Base-by-base conservation (phyloP, 345 rosid genomes). In the Zanthoxylum bungeanum region DNA sequence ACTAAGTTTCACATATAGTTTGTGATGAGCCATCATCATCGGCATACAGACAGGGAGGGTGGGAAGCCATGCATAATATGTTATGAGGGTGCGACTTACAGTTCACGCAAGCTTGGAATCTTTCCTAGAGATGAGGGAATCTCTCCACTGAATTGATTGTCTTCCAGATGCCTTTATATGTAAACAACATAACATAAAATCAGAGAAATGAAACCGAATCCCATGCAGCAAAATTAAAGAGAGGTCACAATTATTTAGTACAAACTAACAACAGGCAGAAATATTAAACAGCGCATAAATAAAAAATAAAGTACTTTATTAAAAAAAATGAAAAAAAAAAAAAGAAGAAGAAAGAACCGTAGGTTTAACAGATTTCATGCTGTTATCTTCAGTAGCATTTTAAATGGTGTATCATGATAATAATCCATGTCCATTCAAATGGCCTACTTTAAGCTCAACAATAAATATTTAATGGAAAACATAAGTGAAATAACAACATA, bases 111-210 rank as follows among this genome's bases (percentile, higher is more conserved):
- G 71, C 74, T 61, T 31, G 33, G 73, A 57, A 92, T 67, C 76
- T 66, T 82, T 77, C 90, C 88, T 17, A 92, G 78, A 33, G 89
- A 85, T 14, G 86, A 5, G 51, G 94, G 92, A 73, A 92, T 87
- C 68, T 5, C 64, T 79, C 98, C 99, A 70, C 62, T 75, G 71
- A 89, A 79, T 28, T 71, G 83, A 61, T 92, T 95, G 81, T 88
- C 82, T 77, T 95, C 91, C 82, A 95, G 81, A 81, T 89, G 96
- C 86, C 99, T 95, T 72, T 40, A 58, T 62, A 60, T 30, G 49
- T 50, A 60, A 71, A 80, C n/a, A n/a, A n/a, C n/a, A 72, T 19
- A 57, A 57, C 27, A 72, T 9, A 30, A 77, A 4, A 63, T 73
- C 12, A 69, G 70, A 63, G 52, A 59, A 75, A 51, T 25, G 30